phyloP scores from a whole-genome alignment of 306 rosid genomes.

The Citrullus amarus region DNA sequence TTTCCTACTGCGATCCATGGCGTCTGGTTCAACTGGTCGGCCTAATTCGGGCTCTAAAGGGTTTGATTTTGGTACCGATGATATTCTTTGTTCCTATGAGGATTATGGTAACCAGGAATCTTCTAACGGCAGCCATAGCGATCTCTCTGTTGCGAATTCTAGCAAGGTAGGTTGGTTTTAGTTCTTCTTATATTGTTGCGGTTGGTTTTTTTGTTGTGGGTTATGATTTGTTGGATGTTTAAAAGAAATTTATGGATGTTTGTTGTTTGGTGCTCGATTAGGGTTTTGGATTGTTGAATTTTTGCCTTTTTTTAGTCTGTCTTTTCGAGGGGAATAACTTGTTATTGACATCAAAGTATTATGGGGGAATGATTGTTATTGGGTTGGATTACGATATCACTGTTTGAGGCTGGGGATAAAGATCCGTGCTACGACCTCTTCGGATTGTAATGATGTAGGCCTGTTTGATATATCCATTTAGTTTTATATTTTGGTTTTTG shows the following conservation, averaged over 20 bases:
- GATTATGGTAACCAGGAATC: conserved; percentile 43
- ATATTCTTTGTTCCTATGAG: conserved; percentile 56
- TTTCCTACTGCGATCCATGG: conserved; percentile 37
- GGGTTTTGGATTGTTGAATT: neutral
- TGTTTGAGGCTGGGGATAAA: neutral
- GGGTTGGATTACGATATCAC: neutral
- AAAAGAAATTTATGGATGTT: neutral
- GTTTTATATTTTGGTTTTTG: no score
- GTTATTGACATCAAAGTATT: neutral
- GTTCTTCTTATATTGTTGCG: neutral
- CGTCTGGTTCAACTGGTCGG: conserved; percentile 74
- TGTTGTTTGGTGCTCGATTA: neutral
- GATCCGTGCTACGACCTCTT: neutral
- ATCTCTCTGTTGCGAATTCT: conserved; percentile 35
- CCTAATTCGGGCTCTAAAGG: conserved; percentile 49
- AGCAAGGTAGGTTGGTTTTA: conserved; percentile 31
- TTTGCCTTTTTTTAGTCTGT: neutral
- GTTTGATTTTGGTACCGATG: conserved; percentile 55
- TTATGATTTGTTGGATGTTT: neutral
- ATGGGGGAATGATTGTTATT: neutral
- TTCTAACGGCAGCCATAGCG: conserved; percentile 39
- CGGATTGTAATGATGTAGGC: neutral
- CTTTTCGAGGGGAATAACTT: neutral
- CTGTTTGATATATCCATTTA: no score
- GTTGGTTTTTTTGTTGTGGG: neutral